phyloP scores from a whole-genome alignment of 2,329 filamentous ascomycete genomes.

The Aspergillus fischeri region DNA sequence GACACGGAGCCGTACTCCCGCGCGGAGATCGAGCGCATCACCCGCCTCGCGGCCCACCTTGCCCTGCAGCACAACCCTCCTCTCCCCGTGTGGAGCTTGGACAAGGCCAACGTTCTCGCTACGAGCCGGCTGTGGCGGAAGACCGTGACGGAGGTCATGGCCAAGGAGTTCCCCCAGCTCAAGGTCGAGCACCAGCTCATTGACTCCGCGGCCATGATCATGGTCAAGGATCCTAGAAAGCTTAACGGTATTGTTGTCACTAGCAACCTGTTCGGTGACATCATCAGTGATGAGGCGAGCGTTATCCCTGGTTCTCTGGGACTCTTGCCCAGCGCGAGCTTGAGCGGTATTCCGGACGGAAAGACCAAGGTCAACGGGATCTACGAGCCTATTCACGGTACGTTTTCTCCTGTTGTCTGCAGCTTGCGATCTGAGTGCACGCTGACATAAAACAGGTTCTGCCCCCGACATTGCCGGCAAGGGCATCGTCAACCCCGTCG shows the following conservation, averaged over 20 bases:
- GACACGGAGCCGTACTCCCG: constrained; percentile 87
- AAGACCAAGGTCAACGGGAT: constrained; percentile 85
- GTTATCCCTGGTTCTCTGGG: constrained; percentile 91
- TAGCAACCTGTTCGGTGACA: constrained; percentile 93
- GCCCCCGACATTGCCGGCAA: constrained; percentile 91
- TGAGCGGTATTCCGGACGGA: constrained; percentile 81
- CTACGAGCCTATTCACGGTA: constrained; percentile 96
- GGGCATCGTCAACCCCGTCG: constrained; percentile 87
- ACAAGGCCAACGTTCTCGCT: constrained; percentile 95
- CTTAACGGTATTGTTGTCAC: constrained; percentile 91
- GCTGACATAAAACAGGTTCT: constrained; percentile 53
- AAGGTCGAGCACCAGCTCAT: constrained; percentile 86
- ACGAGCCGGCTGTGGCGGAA: constrained; percentile 87
- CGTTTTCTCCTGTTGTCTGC: constrained; percentile 16
- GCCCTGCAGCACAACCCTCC: constrained; percentile 73
- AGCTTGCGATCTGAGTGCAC: neutral
- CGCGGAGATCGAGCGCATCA: constrained; percentile 82
- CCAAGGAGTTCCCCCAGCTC: constrained; percentile 81
- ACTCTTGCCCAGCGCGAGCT: constrained; percentile 78
- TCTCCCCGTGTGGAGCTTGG: constrained; percentile 75
- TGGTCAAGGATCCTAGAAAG: constrained; percentile 86
- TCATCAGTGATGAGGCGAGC: constrained; percentile 90
- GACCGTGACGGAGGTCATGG: constrained; percentile 78
- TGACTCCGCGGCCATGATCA: constrained; percentile 94
- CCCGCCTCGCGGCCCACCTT: constrained; percentile 73